Base-by-base conservation (phyloP, 805 yeast genomes). In the Torulaspora franciscae region DNA sequence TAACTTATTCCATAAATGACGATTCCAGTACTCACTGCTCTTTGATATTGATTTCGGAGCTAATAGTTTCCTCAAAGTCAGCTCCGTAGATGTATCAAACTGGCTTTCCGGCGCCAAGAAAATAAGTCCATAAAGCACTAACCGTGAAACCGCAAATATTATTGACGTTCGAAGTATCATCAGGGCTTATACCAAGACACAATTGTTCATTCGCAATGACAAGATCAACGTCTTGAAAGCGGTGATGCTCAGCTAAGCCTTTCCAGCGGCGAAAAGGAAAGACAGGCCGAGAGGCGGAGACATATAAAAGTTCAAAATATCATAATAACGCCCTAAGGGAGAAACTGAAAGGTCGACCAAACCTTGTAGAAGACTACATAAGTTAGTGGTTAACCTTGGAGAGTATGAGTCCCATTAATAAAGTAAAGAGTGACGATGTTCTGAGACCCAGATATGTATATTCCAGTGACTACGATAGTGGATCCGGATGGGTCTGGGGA, bases 1-100 rank as follows among this genome's bases (percentile, higher is more conserved):
- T 4, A 87, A 69, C 44, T 76, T 79, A 42, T 75, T 70, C 41
- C 79, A 57, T 1, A 79, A 37, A n/a, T 55, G 33, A 1, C n/a
- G 34, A 45, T 55, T 57, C 57, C 56, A 56, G 44, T 43, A 56
- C 9, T 43, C 38, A 15, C 14, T n/a, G 32, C 40, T 37, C 5
- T 22, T 28, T 15, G 30, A 29, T 7, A 24, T 19, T 4, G 37
- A 26, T 26, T 29, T 24, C 8, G 37, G 19, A 10, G 43, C 26
- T 2, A 36, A 40, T 3, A 54, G 47, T 13, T 42, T 42, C 25
- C 50, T 44, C 14, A 61, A 35, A 8, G 59, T 43, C n/a, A 61
- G 47, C 32, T 48, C 47, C 3, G 67, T 60, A 1, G 67, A 62
- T 11, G 59, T 63, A 44, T 64, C 68, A 44, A 64, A 64, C 32